These are phyloP conservation scores for Toxicodendron radicans DNA, from an alignment of 345 rosid genomes.

Conservation along the genomic window DNA sequence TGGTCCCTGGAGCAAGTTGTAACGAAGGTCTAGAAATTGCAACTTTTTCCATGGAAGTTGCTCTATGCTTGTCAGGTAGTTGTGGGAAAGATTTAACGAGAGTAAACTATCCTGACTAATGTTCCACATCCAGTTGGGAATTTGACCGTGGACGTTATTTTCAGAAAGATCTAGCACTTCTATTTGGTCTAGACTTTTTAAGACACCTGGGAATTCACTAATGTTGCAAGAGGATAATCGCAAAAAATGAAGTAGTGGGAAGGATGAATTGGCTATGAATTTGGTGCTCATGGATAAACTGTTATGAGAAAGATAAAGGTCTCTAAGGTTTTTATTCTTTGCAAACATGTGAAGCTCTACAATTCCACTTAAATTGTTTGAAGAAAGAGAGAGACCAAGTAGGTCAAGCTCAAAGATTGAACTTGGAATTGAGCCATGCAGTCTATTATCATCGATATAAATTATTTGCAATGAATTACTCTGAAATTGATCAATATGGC, in stretches of 20 bases:
- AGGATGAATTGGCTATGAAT: background rate
- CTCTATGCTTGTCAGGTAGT: slow-evolving; percentile 5
- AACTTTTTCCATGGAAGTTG: background rate
- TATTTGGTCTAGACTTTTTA: background rate
- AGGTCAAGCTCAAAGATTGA: slow-evolving; percentile 10
- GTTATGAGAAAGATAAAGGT: slow-evolving; percentile 1
- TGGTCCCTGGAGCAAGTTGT: slow-evolving; percentile 10
- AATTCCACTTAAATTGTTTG: slow-evolving; percentile 23
- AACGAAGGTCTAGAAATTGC: background rate
- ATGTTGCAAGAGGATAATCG: slow-evolving; percentile 26
- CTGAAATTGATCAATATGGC: slow-evolving; percentile 13
- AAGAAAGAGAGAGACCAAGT: background rate
- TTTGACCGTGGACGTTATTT: no score
- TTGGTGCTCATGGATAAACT: background rate
- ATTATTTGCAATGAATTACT: background rate
- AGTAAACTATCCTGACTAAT: no score
- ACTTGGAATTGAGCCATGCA: slow-evolving; percentile 24
- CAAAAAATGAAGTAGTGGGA: background rate
- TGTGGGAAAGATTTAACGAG: slow-evolving; percentile 15
- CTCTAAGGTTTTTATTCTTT: slow-evolving; percentile 5
- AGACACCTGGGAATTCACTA: slow-evolving; percentile 20
- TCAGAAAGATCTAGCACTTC: no score
- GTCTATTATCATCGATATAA: slow-evolving; percentile 1
- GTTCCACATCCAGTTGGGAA: no score
- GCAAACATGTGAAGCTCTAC: slow-evolving; percentile 22